phyloP scores from a whole-genome alignment of 169 alveolate genomes.

The Gregarina niphandrodes region DNA sequence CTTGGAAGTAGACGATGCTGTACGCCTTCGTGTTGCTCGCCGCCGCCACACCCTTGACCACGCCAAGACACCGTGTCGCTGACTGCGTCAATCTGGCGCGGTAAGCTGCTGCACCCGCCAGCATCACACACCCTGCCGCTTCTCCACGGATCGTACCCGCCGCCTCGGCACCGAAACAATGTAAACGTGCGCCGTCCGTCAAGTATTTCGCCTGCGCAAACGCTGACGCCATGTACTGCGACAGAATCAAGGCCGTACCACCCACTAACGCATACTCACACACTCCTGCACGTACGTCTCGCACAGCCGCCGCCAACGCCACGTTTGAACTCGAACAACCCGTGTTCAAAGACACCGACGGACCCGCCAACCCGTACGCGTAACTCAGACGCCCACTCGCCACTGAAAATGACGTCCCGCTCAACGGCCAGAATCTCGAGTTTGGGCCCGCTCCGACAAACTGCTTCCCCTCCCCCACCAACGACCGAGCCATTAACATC shows the following conservation, averaged over 20 bases:
- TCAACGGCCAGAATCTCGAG: too few species aligned
- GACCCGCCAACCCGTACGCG: slow-evolving; percentile 23
- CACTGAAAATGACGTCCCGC: slow-evolving; percentile 10
- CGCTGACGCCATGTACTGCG: slow-evolving; percentile 5
- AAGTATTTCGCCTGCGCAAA: neutral
- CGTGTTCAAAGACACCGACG: slow-evolving; percentile 14
- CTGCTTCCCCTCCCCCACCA: too few species aligned
- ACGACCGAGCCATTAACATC: too few species aligned
- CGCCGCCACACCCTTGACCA: neutral
- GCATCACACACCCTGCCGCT: neutral
- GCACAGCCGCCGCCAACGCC: slow-evolving; percentile 12
- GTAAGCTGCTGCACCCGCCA: neutral
- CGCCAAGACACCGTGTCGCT: neutral
- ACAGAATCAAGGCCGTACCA: slow-evolving; percentile 10
- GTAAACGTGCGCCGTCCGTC: neutral
- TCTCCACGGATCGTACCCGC: neutral
- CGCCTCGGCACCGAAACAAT: neutral
- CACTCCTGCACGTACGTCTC: slow-evolving; percentile 1
- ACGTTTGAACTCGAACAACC: slow-evolving; percentile 18
- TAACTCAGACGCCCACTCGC: slow-evolving; percentile 18
- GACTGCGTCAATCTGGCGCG: neutral
- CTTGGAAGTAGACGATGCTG: neutral
- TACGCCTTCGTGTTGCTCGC: neutral
- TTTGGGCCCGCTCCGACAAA: too few species aligned
- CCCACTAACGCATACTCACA: slow-evolving; percentile 16